Conservation (phyloP, 352 stramenopile species). For the Pythium diclinum region DNA sequence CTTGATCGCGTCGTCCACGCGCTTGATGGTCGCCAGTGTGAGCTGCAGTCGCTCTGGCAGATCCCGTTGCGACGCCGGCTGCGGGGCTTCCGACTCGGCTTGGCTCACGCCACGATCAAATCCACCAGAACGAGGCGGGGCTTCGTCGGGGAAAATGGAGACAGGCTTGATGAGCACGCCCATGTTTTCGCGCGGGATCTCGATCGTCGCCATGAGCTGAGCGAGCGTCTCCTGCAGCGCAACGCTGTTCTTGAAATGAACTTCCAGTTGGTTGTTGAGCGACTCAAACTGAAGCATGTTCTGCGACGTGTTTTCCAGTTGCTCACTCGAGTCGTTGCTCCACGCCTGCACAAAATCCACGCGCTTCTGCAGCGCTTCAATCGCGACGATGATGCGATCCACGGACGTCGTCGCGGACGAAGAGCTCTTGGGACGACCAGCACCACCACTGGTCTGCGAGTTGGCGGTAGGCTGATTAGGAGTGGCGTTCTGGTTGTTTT, state of each 20-base stretch:
- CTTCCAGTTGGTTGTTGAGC: constrained; percentile 76
- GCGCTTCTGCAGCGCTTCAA: constrained; percentile 46
- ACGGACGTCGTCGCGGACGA: constrained; percentile 34
- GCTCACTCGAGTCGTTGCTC: constrained; percentile 61
- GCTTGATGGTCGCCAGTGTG: constrained; percentile 40
- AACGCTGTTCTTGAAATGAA: constrained; percentile 80
- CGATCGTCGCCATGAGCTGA: constrained; percentile 46
- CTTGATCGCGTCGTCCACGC: constrained; percentile 53
- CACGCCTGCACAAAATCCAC: constrained; percentile 47
- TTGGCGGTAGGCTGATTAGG: neutral
- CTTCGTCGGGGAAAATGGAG: constrained; percentile 46
- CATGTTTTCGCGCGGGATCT: constrained; percentile 58
- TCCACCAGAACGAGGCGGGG: neutral
- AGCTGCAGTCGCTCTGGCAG: constrained; percentile 33
- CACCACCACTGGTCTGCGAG: neutral
- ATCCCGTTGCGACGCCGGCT: constrained; percentile 16
- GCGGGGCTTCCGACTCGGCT: constrained; percentile 14
- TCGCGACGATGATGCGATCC: constrained; percentile 55
- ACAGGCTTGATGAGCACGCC: constrained; percentile 45
- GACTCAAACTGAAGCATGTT: constrained; percentile 79
- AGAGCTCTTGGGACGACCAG: neutral
- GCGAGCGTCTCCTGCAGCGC: constrained; percentile 52
- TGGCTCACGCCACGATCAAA: constrained; percentile 16
- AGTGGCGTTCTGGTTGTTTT: constrained; percentile 14
- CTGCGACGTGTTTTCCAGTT: constrained; percentile 52